These are phyloP conservation scores for Ambrosiella beaveri DNA, from an alignment of 2,329 filamentous ascomycete species.

Conservation along the genomic window DNA sequence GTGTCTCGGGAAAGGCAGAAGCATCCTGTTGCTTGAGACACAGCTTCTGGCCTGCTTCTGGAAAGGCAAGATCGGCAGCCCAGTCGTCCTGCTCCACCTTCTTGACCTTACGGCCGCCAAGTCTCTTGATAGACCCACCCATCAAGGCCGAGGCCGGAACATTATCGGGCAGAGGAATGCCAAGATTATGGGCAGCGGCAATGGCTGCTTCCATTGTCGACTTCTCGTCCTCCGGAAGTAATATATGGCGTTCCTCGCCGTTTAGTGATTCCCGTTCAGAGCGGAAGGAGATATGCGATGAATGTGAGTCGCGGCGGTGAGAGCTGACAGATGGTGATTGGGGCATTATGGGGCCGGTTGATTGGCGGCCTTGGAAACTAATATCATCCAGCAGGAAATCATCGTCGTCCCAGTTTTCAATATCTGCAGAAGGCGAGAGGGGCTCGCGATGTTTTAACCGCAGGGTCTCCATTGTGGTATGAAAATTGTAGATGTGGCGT, in stretches of 20 bases:
- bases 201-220: slow-evolving; percentile 72
- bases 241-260: slow-evolving; percentile 73
- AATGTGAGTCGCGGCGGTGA: slow-evolving; percentile 57
- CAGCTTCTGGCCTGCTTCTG: slow-evolving; percentile 38
- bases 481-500: not conserved
- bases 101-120: slow-evolving; percentile 58
- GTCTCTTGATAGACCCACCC: slow-evolving; percentile 80
- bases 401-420: slow-evolving; percentile 69
- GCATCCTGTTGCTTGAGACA: slow-evolving; percentile 47
- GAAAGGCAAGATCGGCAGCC: slow-evolving; percentile 61
- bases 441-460: slow-evolving; percentile 35
- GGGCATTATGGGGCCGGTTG: slow-evolving; percentile 26
- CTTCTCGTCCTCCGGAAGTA: slow-evolving; percentile 72
- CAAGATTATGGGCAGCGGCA: slow-evolving; percentile 67
- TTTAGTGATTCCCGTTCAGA: slow-evolving; percentile 64
- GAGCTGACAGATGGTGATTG: slow-evolving; percentile 19
- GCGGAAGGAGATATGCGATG: slow-evolving; percentile 63
- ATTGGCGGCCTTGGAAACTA: slow-evolving; percentile 31
- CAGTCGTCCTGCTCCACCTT: slow-evolving; percentile 64
- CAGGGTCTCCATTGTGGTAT: slow-evolving; percentile 32
- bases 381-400: slow-evolving; percentile 56
- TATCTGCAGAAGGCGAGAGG: slow-evolving; percentile 36
- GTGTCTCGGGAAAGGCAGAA: slow-evolving; percentile 45
- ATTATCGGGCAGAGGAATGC: slow-evolving; percentile 77
- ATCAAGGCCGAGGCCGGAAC: slow-evolving; percentile 77